phyloP scores from a whole-genome alignment of 2,329 filamentous ascomycete species.

The Colletotrichum destructivum region DNA sequence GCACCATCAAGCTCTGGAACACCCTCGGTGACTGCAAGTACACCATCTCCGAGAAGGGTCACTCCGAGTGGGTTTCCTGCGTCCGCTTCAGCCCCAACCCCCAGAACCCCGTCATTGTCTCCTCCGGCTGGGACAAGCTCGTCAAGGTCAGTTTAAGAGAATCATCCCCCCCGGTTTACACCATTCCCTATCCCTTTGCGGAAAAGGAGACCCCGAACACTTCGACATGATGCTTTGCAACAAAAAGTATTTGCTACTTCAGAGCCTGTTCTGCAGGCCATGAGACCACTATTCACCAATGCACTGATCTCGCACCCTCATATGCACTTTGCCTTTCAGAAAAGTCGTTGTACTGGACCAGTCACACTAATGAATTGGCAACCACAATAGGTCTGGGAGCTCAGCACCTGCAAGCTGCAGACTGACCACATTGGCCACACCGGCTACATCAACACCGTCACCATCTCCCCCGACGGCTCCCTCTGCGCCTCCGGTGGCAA shows the following conservation, averaged over 20 bases:
- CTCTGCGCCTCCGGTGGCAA: slow-evolving; percentile 99
- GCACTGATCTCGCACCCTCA: slow-evolving; percentile 75
- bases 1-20: slow-evolving; percentile 99
- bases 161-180: slow-evolving; percentile 47
- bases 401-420: slow-evolving; percentile 99
- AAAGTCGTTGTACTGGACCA: slow-evolving; percentile 24
- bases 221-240: slow-evolving; percentile 92
- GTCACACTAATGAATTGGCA: slow-evolving; percentile 46
- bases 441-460: slow-evolving; percentile 99
- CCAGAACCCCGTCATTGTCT: slow-evolving; percentile 99
- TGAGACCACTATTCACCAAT: slow-evolving; percentile 98
- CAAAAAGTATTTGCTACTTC: slow-evolving; percentile 99
- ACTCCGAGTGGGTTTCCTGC: slow-evolving; percentile 99
- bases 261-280: slow-evolving; percentile 88
- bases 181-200: slow-evolving; percentile 1
- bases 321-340: not conserved
- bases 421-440: slow-evolving; percentile 99
- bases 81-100: slow-evolving; percentile 99
- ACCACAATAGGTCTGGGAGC: slow-evolving; percentile 91
- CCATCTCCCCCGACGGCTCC: slow-evolving; percentile 99
- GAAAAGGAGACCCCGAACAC: slow-evolving; percentile 14
- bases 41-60: slow-evolving; percentile 99
- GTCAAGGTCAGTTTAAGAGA: slow-evolving; percentile 86
- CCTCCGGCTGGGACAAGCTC: slow-evolving; percentile 99
- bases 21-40: slow-evolving; percentile 99